Conservation (phyloP, 2,329 filamentous ascomycete species). For the Neofusicoccum cordaticola region DNA sequence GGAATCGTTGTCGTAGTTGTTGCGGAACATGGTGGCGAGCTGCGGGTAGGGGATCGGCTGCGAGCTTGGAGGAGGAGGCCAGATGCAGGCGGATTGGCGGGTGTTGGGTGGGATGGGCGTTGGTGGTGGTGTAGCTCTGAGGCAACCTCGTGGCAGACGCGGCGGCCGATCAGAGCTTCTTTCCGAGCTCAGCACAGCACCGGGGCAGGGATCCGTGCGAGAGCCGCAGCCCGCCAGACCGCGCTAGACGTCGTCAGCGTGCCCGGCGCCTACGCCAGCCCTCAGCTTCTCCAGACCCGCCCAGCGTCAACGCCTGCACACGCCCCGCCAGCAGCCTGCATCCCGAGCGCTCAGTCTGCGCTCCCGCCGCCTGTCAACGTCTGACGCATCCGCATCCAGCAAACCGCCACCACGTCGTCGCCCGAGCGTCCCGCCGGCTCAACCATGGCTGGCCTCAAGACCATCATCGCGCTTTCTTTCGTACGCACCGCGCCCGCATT, state of each 20-base stretch:
- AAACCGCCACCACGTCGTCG: conserved; percentile 6
- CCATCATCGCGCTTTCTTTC: conserved; percentile 98
- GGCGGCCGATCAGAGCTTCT: conserved; percentile 20
- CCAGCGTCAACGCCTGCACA: not conserved
- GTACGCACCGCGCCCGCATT: conserved; percentile 48
- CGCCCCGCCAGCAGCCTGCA: not conserved
- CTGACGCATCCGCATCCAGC: not conserved
- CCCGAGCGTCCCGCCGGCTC: conserved; percentile 26
- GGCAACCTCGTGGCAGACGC: conserved; percentile 23
- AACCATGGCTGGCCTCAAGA: conserved; percentile 85
- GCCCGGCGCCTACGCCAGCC: conserved; percentile 11
- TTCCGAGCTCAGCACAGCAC: conserved; percentile 2
- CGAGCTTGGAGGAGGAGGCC: not conserved
- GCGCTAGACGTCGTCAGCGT: conserved; percentile 12
- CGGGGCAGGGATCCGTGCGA: conserved; percentile 9
- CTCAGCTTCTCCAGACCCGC: conserved; percentile 6
- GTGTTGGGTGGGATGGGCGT: conserved; percentile 17
- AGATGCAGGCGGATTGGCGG: conserved; percentile 5
- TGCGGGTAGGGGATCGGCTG: conserved; percentile 12
- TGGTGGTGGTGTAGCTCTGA: conserved; percentile 20
- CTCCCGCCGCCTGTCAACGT: not conserved
- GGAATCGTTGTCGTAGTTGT: conserved; percentile 99
- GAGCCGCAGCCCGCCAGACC: not conserved
- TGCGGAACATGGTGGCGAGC: conserved; percentile 81
- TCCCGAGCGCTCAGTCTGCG: not conserved